Evolutionary conservation across 192 early-diverging fungal species (phyloP).

Genomic region (Linnemannia elongata): DNA sequence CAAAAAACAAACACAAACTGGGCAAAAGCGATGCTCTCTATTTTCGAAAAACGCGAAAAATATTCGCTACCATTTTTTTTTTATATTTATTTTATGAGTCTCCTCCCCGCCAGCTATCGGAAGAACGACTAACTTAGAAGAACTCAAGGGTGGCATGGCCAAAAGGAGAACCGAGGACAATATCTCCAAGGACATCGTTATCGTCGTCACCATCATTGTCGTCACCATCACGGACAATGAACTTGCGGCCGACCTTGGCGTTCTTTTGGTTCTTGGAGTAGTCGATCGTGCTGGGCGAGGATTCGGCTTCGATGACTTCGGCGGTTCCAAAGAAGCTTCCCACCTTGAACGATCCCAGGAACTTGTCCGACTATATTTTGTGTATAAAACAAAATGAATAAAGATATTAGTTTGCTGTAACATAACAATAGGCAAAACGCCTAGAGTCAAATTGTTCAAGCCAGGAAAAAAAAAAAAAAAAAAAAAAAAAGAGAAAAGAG

Average conservation of each 20-base stretch:
- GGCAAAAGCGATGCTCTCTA: no score
- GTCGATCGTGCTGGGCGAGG: slow-evolving; percentile 25
- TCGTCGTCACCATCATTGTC: not conserved
- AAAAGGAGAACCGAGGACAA: slow-evolving; percentile 7
- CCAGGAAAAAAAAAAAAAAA: not conserved
- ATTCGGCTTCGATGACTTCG: slow-evolving; percentile 8
- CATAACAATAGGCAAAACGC: not conserved
- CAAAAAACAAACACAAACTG: no score
- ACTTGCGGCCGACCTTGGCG: slow-evolving; percentile 32
- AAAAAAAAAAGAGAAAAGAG: not conserved
- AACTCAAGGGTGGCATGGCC: slow-evolving; percentile 22
- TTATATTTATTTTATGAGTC: not conserved
- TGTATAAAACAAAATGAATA: not conserved
- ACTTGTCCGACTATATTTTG: slow-evolving; percentile 26
- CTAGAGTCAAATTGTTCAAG: not conserved
- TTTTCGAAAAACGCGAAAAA: no score
- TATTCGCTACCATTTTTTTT: no score
- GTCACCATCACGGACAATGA: slow-evolving; percentile 11
- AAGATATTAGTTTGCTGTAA: not conserved
- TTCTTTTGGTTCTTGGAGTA: slow-evolving; percentile 22
- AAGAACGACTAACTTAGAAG: not conserved
- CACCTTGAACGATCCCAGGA: slow-evolving; percentile 22
- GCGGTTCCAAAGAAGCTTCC: slow-evolving; percentile 4
- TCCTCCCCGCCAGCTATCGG: not conserved
- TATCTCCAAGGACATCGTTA: not conserved